Evolutionary conservation across 2,329 filamentous ascomycete species (phyloP).

Genomic region (Paracoccidioides brasiliensis): DNA sequence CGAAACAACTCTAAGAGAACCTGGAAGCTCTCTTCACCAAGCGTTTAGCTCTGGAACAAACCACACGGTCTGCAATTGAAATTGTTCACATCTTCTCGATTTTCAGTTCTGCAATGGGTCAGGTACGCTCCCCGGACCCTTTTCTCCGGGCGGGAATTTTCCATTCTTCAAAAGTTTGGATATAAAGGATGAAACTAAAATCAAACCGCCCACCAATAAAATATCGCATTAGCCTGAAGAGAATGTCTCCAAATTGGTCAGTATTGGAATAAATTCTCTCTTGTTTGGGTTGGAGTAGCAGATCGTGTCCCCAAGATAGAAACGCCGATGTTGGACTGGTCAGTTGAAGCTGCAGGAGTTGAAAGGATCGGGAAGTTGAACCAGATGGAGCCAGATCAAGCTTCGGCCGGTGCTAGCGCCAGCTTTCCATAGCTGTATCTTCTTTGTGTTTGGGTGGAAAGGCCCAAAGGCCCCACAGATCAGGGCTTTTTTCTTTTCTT

Average conservation of each 20-base stretch:
- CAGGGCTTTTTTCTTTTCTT: neutral
- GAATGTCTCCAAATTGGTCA: neutral
- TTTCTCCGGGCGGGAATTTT: neutral
- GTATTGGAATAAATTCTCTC: neutral
- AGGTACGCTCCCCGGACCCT: neutral
- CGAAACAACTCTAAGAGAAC: neutral
- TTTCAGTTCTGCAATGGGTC: neutral
- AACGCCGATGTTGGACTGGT: slow-evolving; percentile 1
- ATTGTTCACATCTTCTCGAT: neutral
- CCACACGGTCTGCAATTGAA: neutral
- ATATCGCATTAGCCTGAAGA: neutral
- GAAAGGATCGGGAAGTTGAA: neutral
- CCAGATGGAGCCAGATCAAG: neutral
- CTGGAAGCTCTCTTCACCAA: neutral
- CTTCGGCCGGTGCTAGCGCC: neutral
- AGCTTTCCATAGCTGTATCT: neutral
- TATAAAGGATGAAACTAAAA: neutral
- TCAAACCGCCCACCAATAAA: neutral
- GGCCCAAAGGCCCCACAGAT: neutral
- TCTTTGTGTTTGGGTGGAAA: neutral
- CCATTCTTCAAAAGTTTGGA: neutral
- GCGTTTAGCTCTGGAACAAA: neutral
- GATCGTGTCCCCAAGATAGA: neutral
- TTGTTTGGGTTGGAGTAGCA: neutral
- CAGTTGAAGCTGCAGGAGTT: neutral